Conservation (phyloP, 1,284 basidiomycete genomes). For the Pisolithus thermaeus region DNA sequence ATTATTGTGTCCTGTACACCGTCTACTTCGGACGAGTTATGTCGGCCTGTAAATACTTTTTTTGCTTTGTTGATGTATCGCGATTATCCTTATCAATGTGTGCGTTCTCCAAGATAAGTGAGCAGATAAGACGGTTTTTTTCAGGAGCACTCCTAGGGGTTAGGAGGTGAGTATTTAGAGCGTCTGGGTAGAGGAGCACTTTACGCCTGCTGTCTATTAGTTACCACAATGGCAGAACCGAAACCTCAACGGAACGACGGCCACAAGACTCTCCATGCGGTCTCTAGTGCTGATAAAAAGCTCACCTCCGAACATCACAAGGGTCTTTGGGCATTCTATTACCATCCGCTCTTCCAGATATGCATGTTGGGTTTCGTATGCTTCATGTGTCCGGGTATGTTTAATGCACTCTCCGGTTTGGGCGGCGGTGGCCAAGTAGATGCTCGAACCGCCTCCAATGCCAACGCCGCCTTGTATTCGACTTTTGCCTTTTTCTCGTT, state of each 20-base stretch:
- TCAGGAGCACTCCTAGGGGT: not conserved
- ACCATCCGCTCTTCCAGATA: slow-evolving; percentile 32
- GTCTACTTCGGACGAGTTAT: not conserved
- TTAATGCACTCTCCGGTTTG: slow-evolving; percentile 41
- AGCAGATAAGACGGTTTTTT: not conserved
- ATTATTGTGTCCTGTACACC: not conserved
- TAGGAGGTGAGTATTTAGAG: not conserved
- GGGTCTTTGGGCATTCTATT: slow-evolving; percentile 31
- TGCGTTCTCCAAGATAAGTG: not conserved
- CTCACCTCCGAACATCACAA: slow-evolving; percentile 23
- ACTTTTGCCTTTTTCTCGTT: slow-evolving; percentile 57
- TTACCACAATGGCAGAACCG: not conserved
- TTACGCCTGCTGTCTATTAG: not conserved
- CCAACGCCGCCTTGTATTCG: slow-evolving; percentile 61
- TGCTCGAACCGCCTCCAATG: slow-evolving; percentile 54
- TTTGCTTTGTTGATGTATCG: not conserved
- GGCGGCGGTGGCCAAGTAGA: slow-evolving; percentile 68
- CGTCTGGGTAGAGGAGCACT: not conserved
- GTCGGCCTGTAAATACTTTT: not conserved
- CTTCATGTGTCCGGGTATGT: slow-evolving; percentile 35
- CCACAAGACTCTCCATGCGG: slow-evolving; percentile 6
- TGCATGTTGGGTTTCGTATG: slow-evolving; percentile 38
- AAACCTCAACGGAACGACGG: not conserved
- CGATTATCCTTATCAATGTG: not conserved
- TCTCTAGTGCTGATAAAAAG: slow-evolving; percentile 12